phyloP scores from a whole-genome alignment of 768 basidiomycete genomes.

The Aureoboletus auriporus region DNA sequence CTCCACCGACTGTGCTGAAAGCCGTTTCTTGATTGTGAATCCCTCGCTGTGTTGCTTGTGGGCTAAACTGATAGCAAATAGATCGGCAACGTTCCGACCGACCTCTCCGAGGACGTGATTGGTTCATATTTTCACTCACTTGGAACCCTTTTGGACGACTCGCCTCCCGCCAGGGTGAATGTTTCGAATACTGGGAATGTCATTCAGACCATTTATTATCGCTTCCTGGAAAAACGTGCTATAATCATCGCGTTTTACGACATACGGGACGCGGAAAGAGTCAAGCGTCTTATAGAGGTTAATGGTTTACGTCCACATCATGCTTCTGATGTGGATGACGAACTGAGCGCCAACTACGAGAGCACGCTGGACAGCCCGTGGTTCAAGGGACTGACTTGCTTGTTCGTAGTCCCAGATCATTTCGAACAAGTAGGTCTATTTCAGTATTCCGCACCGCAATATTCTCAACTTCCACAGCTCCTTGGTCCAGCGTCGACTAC shows the following conservation, averaged over 20 bases:
- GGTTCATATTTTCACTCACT: slow-evolving; percentile 28
- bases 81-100: slow-evolving; percentile 38
- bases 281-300: slow-evolving; percentile 38
- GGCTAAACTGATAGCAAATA: slow-evolving; percentile 18
- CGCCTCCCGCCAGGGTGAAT: slow-evolving; percentile 2
- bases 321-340: slow-evolving; percentile 2
- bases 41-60: background rate
- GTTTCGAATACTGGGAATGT: slow-evolving; percentile 18
- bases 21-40: slow-evolving; percentile 31
- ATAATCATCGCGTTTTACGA: slow-evolving; percentile 62
- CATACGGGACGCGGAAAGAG: slow-evolving; percentile 47
- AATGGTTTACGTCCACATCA: slow-evolving; percentile 8
- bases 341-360: slow-evolving; percentile 4
- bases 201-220: slow-evolving; percentile 57
- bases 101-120: slow-evolving; percentile 29
- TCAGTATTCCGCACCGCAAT: background rate
- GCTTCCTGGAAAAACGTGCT: slow-evolving; percentile 47
- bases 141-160: slow-evolving; percentile 14
- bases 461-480: slow-evolving; percentile 35
- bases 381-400: slow-evolving; percentile 34
- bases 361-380: slow-evolving; percentile 10
- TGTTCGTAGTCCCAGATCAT: slow-evolving; percentile 44
- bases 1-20: slow-evolving; percentile 19
- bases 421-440: slow-evolving; percentile 38
- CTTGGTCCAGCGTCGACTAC: slow-evolving; percentile 48